These are phyloP conservation scores for Penicillium rolfsii DNA, from an alignment of 2,329 filamentous ascomycete genomes.

Conservation along the genomic window DNA sequence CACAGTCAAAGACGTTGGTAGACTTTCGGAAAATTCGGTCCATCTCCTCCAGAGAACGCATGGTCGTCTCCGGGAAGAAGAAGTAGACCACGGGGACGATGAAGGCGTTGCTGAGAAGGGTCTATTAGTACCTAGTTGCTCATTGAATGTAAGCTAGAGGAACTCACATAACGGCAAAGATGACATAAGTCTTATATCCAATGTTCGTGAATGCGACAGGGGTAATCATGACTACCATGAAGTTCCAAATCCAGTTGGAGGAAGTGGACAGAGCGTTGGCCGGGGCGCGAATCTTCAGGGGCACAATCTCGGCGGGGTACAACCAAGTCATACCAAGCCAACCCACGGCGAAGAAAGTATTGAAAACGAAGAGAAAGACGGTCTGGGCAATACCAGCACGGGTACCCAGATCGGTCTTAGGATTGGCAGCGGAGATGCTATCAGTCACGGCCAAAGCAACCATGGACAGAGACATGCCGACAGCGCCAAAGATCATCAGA, in stretches of 20 bases:
- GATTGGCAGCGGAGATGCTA: conserved; percentile 24
- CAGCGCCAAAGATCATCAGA: conserved; percentile 70
- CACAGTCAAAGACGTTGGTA: conserved; percentile 53
- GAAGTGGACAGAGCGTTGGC: conserved; percentile 67
- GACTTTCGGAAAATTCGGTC: conserved; percentile 68
- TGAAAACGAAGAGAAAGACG: conserved; percentile 64
- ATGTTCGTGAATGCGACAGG: conserved; percentile 63
- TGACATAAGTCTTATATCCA: conserved; percentile 59
- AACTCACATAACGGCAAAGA: conserved; percentile 58
- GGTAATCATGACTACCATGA: conserved; percentile 69
- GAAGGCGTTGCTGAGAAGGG: conserved; percentile 51
- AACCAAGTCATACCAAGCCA: conserved; percentile 67
- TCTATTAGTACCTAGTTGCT: conserved; percentile 12
- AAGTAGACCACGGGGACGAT: conserved; percentile 62
- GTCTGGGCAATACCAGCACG: conserved; percentile 33
- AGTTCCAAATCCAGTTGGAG: conserved; percentile 65
- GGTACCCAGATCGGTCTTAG: conserved; percentile 11
- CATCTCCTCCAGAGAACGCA: conserved; percentile 68
- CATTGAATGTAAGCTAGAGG: not conserved
- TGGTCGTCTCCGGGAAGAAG: conserved; percentile 65
- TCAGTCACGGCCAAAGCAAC: conserved; percentile 42
- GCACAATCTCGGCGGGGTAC: conserved; percentile 54
- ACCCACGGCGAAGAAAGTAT: conserved; percentile 68
- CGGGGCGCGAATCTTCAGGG: conserved; percentile 62
- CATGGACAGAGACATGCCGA: conserved; percentile 67